Evolutionary conservation across 352 stramenopile species (phyloP).

Genomic region (Phytopythium helicoides): DNA sequence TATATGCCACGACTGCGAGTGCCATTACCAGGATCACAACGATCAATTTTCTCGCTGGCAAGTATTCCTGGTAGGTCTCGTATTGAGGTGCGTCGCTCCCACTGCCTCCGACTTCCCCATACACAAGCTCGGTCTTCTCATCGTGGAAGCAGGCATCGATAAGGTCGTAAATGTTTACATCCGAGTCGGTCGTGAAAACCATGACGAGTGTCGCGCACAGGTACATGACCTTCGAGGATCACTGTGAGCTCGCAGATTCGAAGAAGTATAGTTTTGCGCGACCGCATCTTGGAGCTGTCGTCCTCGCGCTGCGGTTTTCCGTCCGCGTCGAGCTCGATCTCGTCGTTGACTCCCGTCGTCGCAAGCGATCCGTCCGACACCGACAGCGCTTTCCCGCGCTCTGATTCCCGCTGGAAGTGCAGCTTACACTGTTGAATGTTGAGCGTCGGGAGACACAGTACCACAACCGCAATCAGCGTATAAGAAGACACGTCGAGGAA

Average conservation of each 20-base stretch:
- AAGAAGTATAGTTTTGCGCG: slow-evolving; percentile 73
- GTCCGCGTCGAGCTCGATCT: slow-evolving; percentile 20
- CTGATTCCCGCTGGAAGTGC: slow-evolving; percentile 28
- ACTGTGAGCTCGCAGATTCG: slow-evolving; percentile 73
- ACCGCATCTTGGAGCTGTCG: slow-evolving; percentile 44
- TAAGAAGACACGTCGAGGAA: slow-evolving; percentile 71
- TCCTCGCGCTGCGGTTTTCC: slow-evolving; percentile 22
- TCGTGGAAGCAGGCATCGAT: slow-evolving; percentile 30
- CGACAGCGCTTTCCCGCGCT: slow-evolving; percentile 14
- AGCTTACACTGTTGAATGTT: slow-evolving; percentile 57
- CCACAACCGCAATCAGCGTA: slow-evolving; percentile 52
- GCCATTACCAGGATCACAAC: slow-evolving; percentile 46
- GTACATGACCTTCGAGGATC: slow-evolving; percentile 73
- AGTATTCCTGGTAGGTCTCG: neutral
- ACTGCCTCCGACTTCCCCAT: neutral
- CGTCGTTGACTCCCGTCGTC: slow-evolving; percentile 15
- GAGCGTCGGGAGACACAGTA: slow-evolving; percentile 69
- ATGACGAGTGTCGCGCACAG: slow-evolving; percentile 52
- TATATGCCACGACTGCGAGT: slow-evolving; percentile 54
- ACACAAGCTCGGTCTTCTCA: neutral
- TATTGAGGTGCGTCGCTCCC: neutral
- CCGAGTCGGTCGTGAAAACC: slow-evolving; percentile 35
- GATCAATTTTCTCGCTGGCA: slow-evolving; percentile 21
- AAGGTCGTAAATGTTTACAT: slow-evolving; percentile 34
- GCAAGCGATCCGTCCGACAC: slow-evolving; percentile 22